Evolutionary conservation across 2,329 filamentous ascomycete species (phyloP).

Genomic region (Emmonsiellopsis sp.): DNA sequence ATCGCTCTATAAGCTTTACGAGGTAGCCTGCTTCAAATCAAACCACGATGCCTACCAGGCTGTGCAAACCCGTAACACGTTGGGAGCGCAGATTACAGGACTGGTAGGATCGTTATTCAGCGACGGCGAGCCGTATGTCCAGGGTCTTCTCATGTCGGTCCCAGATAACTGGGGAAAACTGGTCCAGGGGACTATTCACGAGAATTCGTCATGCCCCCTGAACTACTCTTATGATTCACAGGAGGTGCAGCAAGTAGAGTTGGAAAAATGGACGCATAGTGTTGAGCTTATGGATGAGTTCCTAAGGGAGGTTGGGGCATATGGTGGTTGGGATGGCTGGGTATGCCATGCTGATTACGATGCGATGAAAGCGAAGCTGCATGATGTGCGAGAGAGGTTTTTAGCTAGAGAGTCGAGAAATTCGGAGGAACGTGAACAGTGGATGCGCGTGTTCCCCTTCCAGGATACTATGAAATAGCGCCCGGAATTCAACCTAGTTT

Average conservation of each 20-base stretch:
- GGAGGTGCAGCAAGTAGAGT: background rate
- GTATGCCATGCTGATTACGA: background rate
- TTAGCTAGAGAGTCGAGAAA: background rate
- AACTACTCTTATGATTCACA: background rate
- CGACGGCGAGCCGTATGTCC: background rate
- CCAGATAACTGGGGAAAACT: background rate
- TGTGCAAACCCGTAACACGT: background rate
- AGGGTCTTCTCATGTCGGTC: background rate
- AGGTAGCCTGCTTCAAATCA: background rate
- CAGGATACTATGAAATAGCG: background rate
- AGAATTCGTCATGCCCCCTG: background rate
- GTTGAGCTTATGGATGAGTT: slow-evolving; percentile 1
- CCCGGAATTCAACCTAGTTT: too few relatives aligned
- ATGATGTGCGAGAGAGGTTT: background rate
- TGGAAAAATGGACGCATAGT: background rate
- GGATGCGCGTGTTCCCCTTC: background rate
- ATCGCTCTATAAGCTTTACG: slow-evolving; percentile 1
- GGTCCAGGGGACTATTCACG: background rate
- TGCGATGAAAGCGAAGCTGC: background rate
- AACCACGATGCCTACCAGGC: background rate
- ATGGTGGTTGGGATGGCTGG: background rate
- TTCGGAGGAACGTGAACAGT: background rate
- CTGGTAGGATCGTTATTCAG: background rate
- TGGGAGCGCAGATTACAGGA: background rate
- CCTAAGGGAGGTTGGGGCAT: background rate